Base-by-base conservation (phyloP, 2,329 filamentous ascomycete genomes). In the Claviceps maximensis region DNA sequence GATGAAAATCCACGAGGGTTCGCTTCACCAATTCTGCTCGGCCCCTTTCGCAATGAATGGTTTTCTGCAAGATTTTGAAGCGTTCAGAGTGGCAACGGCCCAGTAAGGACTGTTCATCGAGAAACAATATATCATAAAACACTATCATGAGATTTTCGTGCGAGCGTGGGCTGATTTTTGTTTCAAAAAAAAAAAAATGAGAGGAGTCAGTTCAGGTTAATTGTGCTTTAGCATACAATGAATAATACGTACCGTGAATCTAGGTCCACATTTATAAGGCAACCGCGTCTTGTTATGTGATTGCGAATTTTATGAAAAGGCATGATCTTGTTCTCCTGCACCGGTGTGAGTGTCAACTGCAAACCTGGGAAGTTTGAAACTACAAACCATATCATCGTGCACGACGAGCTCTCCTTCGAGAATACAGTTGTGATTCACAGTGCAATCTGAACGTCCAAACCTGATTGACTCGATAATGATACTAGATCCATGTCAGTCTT, bases 281-380 rank as follows among this genome's bases (percentile, higher is more conserved):
- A 72, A 1, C 89, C 89, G 47, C 86, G 84, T 42, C 89, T 79
- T 8, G 78, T 74, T 27, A 95, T 79, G 61, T 94, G 85, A 59
- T 88, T 90, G 47, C 89, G 78, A 55, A 95, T 84, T 60, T 88
- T 86, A 59, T 93, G 82, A 59, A 95, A 95, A 1, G 82, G 82
- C 45, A 89, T 69, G 3, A 94, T 81, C 40, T 73, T 77, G 23
- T 76, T 68, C 45, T 84, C 73, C 67, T 79, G 48, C 23, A 10
- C 41, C 42, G 10, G 31, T 27, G 53, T 63, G 29, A 64, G 57
- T 27, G 8, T 6, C 10, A 5, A 19, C 9, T 3, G n/a, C 13
- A 44, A 19, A 25, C 12, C 27, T 29, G 19, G 2, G 4, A 23
- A 13, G 25, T 2, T 1, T 2, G 17, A 9, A 7, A 5, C 47